phyloP scores from a whole-genome alignment of 1,139 yeast genomes.

The Pichia cactophila region DNA sequence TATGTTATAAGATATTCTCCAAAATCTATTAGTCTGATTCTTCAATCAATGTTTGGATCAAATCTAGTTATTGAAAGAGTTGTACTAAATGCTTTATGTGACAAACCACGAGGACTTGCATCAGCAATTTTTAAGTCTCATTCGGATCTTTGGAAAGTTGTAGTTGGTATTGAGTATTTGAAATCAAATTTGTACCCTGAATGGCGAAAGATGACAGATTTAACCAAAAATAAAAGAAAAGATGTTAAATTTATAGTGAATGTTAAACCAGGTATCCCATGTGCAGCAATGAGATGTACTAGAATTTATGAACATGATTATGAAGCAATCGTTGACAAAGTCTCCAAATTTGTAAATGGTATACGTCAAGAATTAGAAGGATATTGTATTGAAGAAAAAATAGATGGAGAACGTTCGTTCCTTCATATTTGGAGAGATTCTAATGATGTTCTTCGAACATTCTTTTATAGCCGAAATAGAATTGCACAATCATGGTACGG shows the following conservation, averaged over 20 bases:
- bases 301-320: slow-evolving; percentile 41
- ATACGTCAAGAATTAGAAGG: slow-evolving; percentile 32
- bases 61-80: not conserved
- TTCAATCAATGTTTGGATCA: slow-evolving; percentile 3
- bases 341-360: slow-evolving; percentile 2
- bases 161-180: slow-evolving; percentile 43
- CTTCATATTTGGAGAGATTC: slow-evolving; percentile 46
- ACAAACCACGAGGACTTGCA: slow-evolving; percentile 6
- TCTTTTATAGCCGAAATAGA: slow-evolving; percentile 62
- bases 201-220: slow-evolving; percentile 58
- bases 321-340: slow-evolving; percentile 34
- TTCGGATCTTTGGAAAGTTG: slow-evolving; percentile 53
- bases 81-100: slow-evolving; percentile 9
- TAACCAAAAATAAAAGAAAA: slow-evolving; percentile 51
- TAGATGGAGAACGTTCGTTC: slow-evolving; percentile 88
- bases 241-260: slow-evolving; percentile 6
- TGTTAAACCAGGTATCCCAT: slow-evolving; percentile 32
- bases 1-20: not conserved
- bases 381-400: slow-evolving; percentile 79
- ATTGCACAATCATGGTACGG: slow-evolving; percentile 79
- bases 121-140: slow-evolving; percentile 26
- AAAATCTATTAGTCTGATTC: not conserved
- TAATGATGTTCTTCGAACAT: slow-evolving; percentile 35
- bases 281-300: slow-evolving; percentile 65
- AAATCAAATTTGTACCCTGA: slow-evolving; percentile 38